Conservation (phyloP, 305 asterid species). For the Lippia alba region DNA sequence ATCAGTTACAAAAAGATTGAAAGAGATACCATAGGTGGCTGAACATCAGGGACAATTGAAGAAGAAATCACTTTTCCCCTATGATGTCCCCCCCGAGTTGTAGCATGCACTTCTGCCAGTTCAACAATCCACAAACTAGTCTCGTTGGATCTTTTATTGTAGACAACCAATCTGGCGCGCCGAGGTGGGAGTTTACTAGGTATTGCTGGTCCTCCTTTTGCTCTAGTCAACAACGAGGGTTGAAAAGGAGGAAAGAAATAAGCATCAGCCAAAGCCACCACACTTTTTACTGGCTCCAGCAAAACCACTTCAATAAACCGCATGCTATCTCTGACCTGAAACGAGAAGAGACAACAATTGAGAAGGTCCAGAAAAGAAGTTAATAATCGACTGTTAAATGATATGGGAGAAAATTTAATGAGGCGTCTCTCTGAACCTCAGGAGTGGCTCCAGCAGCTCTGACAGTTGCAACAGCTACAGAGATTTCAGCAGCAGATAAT, state of each 20-base stretch:
- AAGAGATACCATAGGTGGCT: conserved; percentile 89
- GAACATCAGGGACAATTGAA: conserved; percentile 80
- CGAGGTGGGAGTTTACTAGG: conserved; percentile 94
- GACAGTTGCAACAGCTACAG: conserved; percentile 82
- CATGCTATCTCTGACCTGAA: conserved; percentile 95
- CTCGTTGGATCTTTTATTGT: conserved; percentile 89
- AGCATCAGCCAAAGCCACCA: conserved; percentile 94
- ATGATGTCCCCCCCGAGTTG: conserved; percentile 95
- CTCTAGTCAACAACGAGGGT: conserved; percentile 79
- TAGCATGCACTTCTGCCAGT: conserved; percentile 92
- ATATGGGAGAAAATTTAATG: conserved; percentile 22
- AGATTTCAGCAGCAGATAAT: conserved; percentile 77
- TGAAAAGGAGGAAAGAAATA: conserved; percentile 97
- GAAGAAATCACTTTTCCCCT: conserved; percentile 92
- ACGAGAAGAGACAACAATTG: conserved; percentile 14
- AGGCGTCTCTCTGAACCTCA: conserved; percentile 52
- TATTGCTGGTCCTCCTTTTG: conserved; percentile 82
- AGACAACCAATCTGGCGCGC: conserved; percentile 84
- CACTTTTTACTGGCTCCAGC: conserved; percentile 85
- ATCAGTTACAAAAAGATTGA: background rate
- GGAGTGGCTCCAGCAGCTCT: conserved; percentile 94
- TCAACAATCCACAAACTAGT: conserved; percentile 96
- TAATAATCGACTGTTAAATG: background rate
- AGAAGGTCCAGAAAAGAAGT: conserved; percentile 10
- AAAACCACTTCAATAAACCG: conserved; percentile 89